Base-by-base conservation (phyloP, 805 yeast species). In the Kuraishia floccosa region DNA sequence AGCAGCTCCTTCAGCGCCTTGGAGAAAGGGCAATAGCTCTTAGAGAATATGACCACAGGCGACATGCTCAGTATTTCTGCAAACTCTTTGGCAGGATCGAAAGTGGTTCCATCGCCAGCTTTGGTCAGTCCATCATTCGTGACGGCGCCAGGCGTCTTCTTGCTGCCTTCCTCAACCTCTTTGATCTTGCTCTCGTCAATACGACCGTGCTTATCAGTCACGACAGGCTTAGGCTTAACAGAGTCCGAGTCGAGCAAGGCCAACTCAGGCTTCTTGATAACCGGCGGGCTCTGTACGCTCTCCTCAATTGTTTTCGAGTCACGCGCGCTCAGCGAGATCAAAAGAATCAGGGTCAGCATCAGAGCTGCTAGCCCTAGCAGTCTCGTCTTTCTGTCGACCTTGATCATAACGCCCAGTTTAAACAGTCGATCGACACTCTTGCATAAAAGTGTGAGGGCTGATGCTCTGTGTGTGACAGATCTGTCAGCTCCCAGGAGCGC, bases 1-100 rank as follows among this genome's bases (percentile, higher is more conserved):
- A 89, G 60, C 27, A 87, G 58, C 17, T 66, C 62, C 58, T 87
- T 91, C 45, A 87, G 66, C 33, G 61, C 64, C 46, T 67, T 69
- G 14, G 93, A 81, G 53, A 63, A 84, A 19, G 95, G 96, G 57
- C 96, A 82, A 46, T 60, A 59, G 1, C 72, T 57, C 39, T 70
- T 70, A 12, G 75, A 66, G 61, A 76, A 71, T 6, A 82, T 56
- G 12, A 75, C 68, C 46, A 81, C 69, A 12, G 93, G 91, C 1
- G 83, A 62, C 27, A 72, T 39, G 6, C 65, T 41, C 32, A 86
- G 47, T 21, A 82, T 79, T 31, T 63, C 65, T 25, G 65, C 52
- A 37, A 74, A 72, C 46, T 66, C 81, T 36, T 54, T 58, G 23
- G 62, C 68, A 4, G 77, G 63, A 42, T 68, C 67, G 38, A 70